A percentile compares a stretch with the other conserved stretches of the same genome.
Conservation (phyloP, 2,329 filamentous ascomycete species). For the Malbranchea zuffiana region DNA sequence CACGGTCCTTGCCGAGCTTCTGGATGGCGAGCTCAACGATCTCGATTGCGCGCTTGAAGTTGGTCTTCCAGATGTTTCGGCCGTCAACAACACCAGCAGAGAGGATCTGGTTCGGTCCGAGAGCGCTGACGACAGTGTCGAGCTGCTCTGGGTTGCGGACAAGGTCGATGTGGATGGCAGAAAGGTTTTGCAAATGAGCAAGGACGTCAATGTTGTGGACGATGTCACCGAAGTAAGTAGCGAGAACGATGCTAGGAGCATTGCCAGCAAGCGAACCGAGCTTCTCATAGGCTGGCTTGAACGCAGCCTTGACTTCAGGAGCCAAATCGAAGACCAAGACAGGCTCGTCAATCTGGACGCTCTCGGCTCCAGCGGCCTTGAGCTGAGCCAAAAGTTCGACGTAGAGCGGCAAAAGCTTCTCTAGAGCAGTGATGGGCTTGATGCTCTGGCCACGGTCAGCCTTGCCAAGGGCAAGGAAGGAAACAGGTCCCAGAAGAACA, state of each 20-base stretch:
- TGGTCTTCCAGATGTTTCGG: conserved; percentile 99
- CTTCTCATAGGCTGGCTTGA: conserved; percentile 96
- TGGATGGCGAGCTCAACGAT: conserved; percentile 79
- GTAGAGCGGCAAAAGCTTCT: conserved; percentile 90
- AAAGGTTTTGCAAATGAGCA: conserved; percentile 58
- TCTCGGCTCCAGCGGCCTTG: conserved; percentile 91
- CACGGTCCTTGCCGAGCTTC: conserved; percentile 93
- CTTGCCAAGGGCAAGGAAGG: conserved; percentile 96
- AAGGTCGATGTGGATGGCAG: conserved; percentile 87
- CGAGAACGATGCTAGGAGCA: conserved; percentile 78
- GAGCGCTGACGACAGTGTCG: conserved; percentile 66
- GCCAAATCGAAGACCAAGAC: conserved; percentile 90
- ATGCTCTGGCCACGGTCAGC: conserved; percentile 90
- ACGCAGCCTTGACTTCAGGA: conserved; percentile 82
- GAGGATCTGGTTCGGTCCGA: conserved; percentile 80
- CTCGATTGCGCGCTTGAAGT: conserved; percentile 92
- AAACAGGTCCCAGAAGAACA: conserved; percentile 89
- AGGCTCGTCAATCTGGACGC: conserved; percentile 97
- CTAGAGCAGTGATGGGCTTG: conserved; percentile 83
- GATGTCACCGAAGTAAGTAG: conserved; percentile 98
- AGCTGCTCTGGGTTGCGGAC: conserved; percentile 98
- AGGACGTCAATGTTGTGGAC: conserved; percentile 96
- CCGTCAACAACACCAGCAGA: conserved; percentile 96
- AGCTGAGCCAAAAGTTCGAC: conserved; percentile 84
- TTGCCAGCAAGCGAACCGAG: conserved; percentile 59